Base-by-base conservation (phyloP, 2,329 filamentous ascomycete genomes). In the Cryphonectria japonica region DNA sequence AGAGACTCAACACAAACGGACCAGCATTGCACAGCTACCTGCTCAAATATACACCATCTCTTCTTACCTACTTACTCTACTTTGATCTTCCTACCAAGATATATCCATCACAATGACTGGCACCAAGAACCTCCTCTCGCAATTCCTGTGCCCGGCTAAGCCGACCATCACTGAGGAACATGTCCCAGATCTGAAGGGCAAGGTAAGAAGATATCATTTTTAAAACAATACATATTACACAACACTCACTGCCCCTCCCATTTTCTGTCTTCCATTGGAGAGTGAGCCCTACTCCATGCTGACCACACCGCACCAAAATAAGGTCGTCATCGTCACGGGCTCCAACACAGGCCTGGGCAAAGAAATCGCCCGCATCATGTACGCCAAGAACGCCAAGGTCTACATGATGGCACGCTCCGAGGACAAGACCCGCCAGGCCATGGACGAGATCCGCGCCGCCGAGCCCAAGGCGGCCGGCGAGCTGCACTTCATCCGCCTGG, bases 351-450 rank as follows among this genome's bases (percentile, higher is more conserved):
- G 69, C 19, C 46, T 69, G 3, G 66, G 69, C 39, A 69, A 69
- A 60, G 69, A 71, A 32, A 67, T 71, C 7, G 66, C 66, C 37
- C 50, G 61, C 26, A 66, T 71, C 3, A 39, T 71, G 16, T 71
- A 71, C 32, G 57, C 66, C 32, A 71, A 66, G 37, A 69, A 69
- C 34, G 69, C 69, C 7, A 69, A 54, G 32, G 61, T 88, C 50
- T 88, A 87, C 75, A 75, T 88, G 66, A 85, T 84, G 7, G 82
- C 82, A 3, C 84, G 86, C 57, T 82, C 80, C 8, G 73, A 78
- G 59, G 74, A 78, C 14, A 84, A 84, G 73, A 82, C 79, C 50
- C 76, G 80, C 5, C 69, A 74, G 0, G 83, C 84, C 43, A 84
- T 88, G 65, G 75, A 78, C 14, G 72, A 76, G 16, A 83, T 87